Evolutionary conservation across 768 basidiomycete species (phyloP).

Genomic region (Pleurotus djamor): DNA sequence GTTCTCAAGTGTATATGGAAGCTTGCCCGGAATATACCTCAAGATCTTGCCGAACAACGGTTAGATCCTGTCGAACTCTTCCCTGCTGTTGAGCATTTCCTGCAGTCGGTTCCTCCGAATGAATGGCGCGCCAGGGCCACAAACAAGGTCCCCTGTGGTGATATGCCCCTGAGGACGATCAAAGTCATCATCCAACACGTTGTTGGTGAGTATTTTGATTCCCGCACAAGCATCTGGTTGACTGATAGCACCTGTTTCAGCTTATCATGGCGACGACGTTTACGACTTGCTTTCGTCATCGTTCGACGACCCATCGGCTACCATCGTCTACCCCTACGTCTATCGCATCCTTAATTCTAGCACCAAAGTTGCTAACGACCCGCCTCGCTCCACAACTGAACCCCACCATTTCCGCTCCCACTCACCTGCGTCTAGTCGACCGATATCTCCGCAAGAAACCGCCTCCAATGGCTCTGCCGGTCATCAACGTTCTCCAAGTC

Average conservation of each 20-base stretch:
- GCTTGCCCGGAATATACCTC: conserved; percentile 89
- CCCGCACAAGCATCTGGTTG: conserved; percentile 1
- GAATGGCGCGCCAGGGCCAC: conserved; percentile 94
- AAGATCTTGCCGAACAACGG: conserved; percentile 77
- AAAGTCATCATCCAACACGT: conserved; percentile 98
- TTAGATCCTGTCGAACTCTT: conserved; percentile 89
- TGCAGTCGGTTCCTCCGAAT: conserved; percentile 91
- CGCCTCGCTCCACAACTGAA: conserved; percentile 25
- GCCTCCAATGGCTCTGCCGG: conserved; percentile 46
- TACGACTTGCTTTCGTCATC: conserved; percentile 89
- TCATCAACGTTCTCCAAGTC: conserved; percentile 54
- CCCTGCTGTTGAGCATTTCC: conserved; percentile 90
- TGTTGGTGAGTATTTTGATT: conserved; percentile 64
- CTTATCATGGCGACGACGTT: conserved; percentile 83
- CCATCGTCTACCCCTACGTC: conserved; percentile 94
- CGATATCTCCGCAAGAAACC: conserved; percentile 70
- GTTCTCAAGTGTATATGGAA: conserved; percentile 99
- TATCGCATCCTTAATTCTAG: conserved; percentile 85
- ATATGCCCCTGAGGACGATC: conserved; percentile 96
- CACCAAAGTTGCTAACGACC: conserved; percentile 38
- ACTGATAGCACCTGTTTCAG: conserved; percentile 30
- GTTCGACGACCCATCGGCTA: conserved; percentile 97
- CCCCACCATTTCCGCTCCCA: conserved; percentile 43
- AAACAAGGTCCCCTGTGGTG: conserved; percentile 91
- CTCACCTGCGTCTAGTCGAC: conserved; percentile 65